Evolutionary conservation across 2,329 filamentous ascomycete species (phyloP), one percentile per base, ranked within the genome.

Genomic region (Neoarthrinium moseri): DNA sequence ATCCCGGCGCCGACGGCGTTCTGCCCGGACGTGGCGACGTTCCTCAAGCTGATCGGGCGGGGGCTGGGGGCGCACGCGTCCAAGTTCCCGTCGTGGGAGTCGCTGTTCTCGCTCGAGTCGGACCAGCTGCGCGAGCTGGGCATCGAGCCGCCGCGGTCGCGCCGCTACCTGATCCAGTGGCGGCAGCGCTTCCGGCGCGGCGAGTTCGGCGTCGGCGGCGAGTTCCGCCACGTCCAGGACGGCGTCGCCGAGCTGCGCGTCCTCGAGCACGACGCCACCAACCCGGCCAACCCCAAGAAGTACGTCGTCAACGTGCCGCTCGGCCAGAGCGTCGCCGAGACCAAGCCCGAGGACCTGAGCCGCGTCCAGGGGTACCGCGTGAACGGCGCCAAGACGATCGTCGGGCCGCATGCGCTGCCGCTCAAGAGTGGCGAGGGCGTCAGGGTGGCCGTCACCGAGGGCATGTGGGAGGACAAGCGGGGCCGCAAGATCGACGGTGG

Each of bases 401-500:
- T 76, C 18, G 92, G 92, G 0, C 88, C 88, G 2, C 87, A 84
- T 57, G 80, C 91, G 5, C 73, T 85, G 61, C 81, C 83, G 4
- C 62, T 91, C 22, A 84, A 87, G 66, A 80, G 80, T 1, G 78
- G 81, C 1, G 70, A 73, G 32, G 83, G 81, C 7, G 88, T 85
- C 10, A 74, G 77, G 42, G 76, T 97, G 55, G 75, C 77, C 52
- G 78, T 89, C 18, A 82, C 84, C 46, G 91, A 96, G 66, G 91
- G 92, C 8, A 86, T 97, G 74, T 97, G 92, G 94, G 92, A 97
- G 73, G 77, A 91, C 59, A 85, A 80, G 64, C 80, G 85, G 59
- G 92, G 94, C 22, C 83, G 83, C 61, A 97, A 97, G 84, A 85
- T 99, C 55, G 91, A 97, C 69, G 94, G 94, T 62, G 94, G 94